Conservation (phyloP, 352 stramenopile genomes). For the Globisporangium iwayamae region DNA sequence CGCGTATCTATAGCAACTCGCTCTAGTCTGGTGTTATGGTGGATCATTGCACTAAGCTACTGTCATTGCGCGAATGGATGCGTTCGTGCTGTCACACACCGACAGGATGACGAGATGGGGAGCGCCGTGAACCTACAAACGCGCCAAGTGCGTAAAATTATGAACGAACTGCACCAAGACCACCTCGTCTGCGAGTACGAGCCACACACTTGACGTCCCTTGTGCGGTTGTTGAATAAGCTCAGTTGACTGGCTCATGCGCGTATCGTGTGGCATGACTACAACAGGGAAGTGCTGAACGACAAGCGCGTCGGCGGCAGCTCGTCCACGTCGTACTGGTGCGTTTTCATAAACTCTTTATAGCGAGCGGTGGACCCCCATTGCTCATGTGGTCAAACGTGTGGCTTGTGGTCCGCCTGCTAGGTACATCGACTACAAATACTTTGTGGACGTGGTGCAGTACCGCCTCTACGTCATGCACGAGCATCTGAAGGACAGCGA, state of each 20-base stretch:
- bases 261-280: neutral
- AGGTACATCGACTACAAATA: slow-evolving; percentile 92
- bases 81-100: neutral
- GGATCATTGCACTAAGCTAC: neutral
- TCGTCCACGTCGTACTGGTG: slow-evolving; percentile 87
- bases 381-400: too few species aligned
- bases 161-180: slow-evolving; percentile 85
- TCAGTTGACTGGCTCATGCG: neutral
- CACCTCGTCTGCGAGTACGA: slow-evolving; percentile 81
- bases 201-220: neutral
- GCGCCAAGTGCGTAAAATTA: slow-evolving; percentile 86
- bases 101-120: slow-evolving; percentile 84
- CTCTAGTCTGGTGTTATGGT: neutral
- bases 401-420: neutral
- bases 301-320: slow-evolving; percentile 80
- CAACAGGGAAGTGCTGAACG: slow-evolving; percentile 78
- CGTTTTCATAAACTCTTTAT: neutral
- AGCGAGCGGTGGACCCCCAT: too few species aligned
- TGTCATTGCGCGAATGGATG: neutral
- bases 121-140: slow-evolving; percentile 87
- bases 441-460: slow-evolving; percentile 88
- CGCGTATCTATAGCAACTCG: neutral
- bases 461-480: slow-evolving; percentile 85
- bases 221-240: neutral
- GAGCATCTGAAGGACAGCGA: slow-evolving; percentile 84